Evolutionary conservation across 23 red algal genomes (phyloP), one percentile per base, ranked within the genome.

Genomic region (Gracilaria domingensis): DNA sequence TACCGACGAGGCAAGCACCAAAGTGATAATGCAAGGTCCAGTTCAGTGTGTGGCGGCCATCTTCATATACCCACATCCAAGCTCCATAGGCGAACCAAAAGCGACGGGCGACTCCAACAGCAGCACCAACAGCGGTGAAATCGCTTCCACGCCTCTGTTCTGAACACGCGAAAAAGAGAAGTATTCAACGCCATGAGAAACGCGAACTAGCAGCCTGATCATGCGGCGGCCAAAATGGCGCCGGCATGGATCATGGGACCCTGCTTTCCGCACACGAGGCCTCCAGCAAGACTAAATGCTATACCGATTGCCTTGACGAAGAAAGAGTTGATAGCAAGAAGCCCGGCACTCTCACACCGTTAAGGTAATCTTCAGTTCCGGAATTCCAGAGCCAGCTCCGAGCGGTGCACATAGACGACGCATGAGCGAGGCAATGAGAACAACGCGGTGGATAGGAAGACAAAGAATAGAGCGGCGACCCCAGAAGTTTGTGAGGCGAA

Each of bases 141-240:
- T 98, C 83, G 85, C 53, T 98, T 98, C 90, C 84, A 94, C 12
- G 64, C 49, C 73, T 98, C 90, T 29, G 95, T 98, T n/a, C 95
- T 70, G 58, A 94, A 88, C 24, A 87, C 62, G 1, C 74, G 84
- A 37, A 88, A 86, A 35, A 71, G 39, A n/a, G 54, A 55, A 66
- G 0, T 64, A 54, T 75, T 65, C 91, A 57, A 33, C 95, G 90
- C 72, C 83, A 85, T 24, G 86, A 36, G 24, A 94, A 85, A 77
- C 49, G 67, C 0, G 54, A 65, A 18, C 55, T 70, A 35, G 92
- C 95, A 53, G 70, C 91, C 75, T 98, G 95, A 69, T 84, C 60
- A 95, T 26, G 24, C 81, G 84, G 91, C 92, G 50, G 70, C 95
- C 51, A 87, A 37, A 59, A 98, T 91, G 62, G 87, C 95, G 6